Evolutionary conservation across 2,329 filamentous ascomycete genomes (phyloP), one percentile per base, ranked within the genome.

Genomic region (Corniculantispora saksenae): DNA sequence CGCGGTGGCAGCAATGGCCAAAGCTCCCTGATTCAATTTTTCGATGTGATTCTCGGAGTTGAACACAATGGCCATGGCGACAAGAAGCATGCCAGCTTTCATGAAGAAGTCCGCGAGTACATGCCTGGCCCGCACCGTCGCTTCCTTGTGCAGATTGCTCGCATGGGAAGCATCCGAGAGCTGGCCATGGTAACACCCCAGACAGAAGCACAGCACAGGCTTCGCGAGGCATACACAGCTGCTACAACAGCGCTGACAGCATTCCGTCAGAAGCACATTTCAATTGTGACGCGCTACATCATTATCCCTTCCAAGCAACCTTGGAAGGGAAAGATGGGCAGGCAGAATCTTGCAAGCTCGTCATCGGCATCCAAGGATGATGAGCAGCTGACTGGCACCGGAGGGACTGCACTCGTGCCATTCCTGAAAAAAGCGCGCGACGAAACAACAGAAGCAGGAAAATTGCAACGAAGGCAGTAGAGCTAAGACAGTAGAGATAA

Each of bases 1-100:
- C 87, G 91, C n/a, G 94, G 94, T 21, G 94, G 94, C 5, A 96
- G 92, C 75, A 97, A 97, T 72, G 94, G 94, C 0, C 94, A 98
- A 77, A 94, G 91, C 76, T 96, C 92, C 0, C 82, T 97, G 50
- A 93, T 98, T 66, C 93, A 97, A 72, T 95, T 97, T 80, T 93
- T 97, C 76, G 94, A 98, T 74, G 85, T 96, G 17, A 86, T 93
- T 0, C 84, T 98, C 0, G 92, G 93, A 2, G 84, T 98, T 17
- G 89, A 96, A 72, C 94, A 98, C 78, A 73, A 72, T 1, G 77
- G 79, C 2, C 77, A 77, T 56, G 80, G 80, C 1, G 77, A 76
- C 66, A 69, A 69, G 23, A 73, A 70, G 12, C 70, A 71, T 53
- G 70, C 72, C 21, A 80, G 78, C 66, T 86, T 83, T 69, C 83